phyloP scores from a whole-genome alignment of 2,329 filamentous ascomycete species.

The Cercospora sesami region DNA sequence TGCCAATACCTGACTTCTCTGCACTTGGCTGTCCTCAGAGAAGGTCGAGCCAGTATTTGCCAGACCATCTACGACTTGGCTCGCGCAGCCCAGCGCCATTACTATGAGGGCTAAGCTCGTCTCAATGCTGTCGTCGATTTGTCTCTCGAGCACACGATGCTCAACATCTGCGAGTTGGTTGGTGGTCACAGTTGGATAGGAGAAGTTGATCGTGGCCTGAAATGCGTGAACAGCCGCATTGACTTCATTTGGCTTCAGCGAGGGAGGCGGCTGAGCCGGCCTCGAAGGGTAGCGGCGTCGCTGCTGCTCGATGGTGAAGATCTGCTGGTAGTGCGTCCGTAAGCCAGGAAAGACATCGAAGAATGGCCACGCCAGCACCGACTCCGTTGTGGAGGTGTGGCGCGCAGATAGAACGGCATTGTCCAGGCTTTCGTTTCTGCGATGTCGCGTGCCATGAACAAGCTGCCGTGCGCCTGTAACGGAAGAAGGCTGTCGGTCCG shows the following conservation, averaged over 20 bases:
- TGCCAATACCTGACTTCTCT: slow-evolving; percentile 8
- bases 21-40: not conserved
- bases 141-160: slow-evolving; percentile 11
- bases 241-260: slow-evolving; percentile 12
- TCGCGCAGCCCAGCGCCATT: slow-evolving; percentile 20
- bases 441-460: slow-evolving; percentile 15
- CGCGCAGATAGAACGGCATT: slow-evolving; percentile 20
- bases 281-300: not conserved
- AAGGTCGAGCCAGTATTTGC: not conserved
- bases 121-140: slow-evolving; percentile 14
- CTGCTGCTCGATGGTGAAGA: slow-evolving; percentile 21
- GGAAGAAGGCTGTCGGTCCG: slow-evolving; percentile 14
- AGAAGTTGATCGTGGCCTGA: slow-evolving; percentile 12
- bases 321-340: slow-evolving; percentile 16
- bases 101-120: slow-evolving; percentile 12
- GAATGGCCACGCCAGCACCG: slow-evolving; percentile 19
- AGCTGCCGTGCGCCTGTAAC: slow-evolving; percentile 17
- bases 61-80: slow-evolving; percentile 5
- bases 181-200: slow-evolving; percentile 15
- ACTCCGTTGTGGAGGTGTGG: slow-evolving; percentile 20
- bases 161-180: slow-evolving; percentile 14
- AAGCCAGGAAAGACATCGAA: slow-evolving; percentile 17
- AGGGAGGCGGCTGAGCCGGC: slow-evolving; percentile 3
- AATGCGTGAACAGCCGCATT: slow-evolving; percentile 9
- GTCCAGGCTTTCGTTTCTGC: slow-evolving; percentile 18